Base-by-base conservation (phyloP, 106 monocot genomes). In the Dendrobium chrysotoxum region DNA sequence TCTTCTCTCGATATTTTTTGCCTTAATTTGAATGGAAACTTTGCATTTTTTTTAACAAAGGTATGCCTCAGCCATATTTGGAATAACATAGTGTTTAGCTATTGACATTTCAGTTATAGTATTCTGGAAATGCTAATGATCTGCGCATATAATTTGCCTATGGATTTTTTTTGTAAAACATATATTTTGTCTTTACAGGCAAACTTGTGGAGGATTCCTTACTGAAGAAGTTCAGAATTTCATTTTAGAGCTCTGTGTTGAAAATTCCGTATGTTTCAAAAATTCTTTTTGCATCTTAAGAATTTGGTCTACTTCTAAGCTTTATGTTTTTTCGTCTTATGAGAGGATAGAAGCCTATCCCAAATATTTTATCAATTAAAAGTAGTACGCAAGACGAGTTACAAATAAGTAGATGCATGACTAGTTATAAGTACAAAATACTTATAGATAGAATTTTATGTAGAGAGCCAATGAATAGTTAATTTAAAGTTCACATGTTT, bases 211-310 rank as follows among this genome's bases (percentile, higher is more conserved):
- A 74, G 74, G 74, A 21, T 42, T n/a, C 5, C 74, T 74, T 74
- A 42, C 74, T 21, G 41, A 74, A 40, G 74, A 74, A 40, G 74
- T 74, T 40, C 74, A 74, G 38, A 40, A 74, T 74, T 74, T 74
- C 10, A 74, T 74, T 42, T 74, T 74, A 23, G 41, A 74, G 74
- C 74, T 74, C 7, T 42, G 39, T 42, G n/a, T 74, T 74, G 38
- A 72, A 72, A 74, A 40, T 74, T 74, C n/a, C 20, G 74, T 74
- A 42, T 40, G 74, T 50, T 13, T 50, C 50, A 50, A 74, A 74
- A 74, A 20, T 74, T 74, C n/a, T 20, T 4, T 74, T 4, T 40
- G 74, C 12, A 74, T 40, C 8, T 61, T n/a, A 61, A n/a, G 4
- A 61, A 61, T 13, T 50, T 50, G 50, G 50, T 50, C 50, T 50